Evolutionary conservation across 495 filamentous ascomycete species (phyloP).

Genomic region (Parmelia sp.): DNA sequence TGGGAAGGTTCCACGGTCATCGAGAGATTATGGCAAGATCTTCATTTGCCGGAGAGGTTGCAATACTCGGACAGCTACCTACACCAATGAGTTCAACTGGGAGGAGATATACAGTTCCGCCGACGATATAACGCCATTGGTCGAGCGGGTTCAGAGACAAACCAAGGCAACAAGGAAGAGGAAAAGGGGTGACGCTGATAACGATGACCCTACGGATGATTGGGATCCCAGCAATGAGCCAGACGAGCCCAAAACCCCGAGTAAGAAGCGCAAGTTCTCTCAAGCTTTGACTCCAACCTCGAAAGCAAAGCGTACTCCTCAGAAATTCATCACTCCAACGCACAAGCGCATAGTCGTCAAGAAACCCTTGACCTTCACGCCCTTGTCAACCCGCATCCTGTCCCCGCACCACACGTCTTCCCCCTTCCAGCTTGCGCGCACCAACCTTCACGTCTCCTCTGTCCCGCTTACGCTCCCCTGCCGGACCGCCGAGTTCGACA

Average conservation of each 20-base stretch:
- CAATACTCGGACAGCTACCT: constrained; percentile 78
- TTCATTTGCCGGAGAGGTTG: constrained; percentile 88
- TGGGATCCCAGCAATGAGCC: constrained; percentile 33
- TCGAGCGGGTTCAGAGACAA: constrained; percentile 57
- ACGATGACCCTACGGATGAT: constrained; percentile 42
- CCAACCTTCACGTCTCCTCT: constrained; percentile 83
- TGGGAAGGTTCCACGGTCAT: constrained; percentile 66
- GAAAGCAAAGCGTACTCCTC: constrained; percentile 47
- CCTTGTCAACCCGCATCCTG: constrained; percentile 79
- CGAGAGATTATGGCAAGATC: constrained; percentile 75
- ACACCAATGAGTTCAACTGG: constrained; percentile 91
- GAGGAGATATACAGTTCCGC: constrained; percentile 69
- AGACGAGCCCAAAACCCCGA: constrained; percentile 49
- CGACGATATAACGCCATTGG: constrained; percentile 56
- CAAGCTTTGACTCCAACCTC: constrained; percentile 52
- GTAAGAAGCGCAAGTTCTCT: constrained; percentile 48
- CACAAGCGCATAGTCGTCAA: constrained; percentile 77
- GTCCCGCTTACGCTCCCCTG: constrained; percentile 87
- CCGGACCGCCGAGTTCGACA: constrained; percentile 82
- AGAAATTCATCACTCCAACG: constrained; percentile 60
- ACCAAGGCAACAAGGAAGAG: constrained; percentile 67
- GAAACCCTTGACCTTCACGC: constrained; percentile 90
- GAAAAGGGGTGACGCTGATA: constrained; percentile 36
- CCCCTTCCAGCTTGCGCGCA: constrained; percentile 86
- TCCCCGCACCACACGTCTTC: constrained; percentile 71